Conservation (phyloP, 495 filamentous ascomycete species). For the Collariella sp. region DNA sequence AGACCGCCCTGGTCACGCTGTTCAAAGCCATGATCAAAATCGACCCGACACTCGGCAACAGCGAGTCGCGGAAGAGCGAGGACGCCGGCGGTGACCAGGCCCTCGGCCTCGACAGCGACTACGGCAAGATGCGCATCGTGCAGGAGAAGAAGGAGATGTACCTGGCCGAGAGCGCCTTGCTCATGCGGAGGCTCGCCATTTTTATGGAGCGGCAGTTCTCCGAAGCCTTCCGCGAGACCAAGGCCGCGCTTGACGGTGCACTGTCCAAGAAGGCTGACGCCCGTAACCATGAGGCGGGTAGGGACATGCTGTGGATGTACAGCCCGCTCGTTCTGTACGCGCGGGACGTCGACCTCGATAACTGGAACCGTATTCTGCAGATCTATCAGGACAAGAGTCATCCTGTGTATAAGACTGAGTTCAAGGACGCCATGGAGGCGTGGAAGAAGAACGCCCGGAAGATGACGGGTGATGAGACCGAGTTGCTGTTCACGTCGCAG, state of each 20-base stretch:
- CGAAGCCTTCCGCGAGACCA: slow-evolving; percentile 58
- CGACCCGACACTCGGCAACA: slow-evolving; percentile 62
- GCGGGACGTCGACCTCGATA: slow-evolving; percentile 65
- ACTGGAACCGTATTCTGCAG: slow-evolving; percentile 71
- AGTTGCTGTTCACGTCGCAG: slow-evolving; percentile 78
- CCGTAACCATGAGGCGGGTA: slow-evolving; percentile 44
- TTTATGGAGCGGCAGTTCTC: slow-evolving; percentile 77
- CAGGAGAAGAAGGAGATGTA: slow-evolving; percentile 90
- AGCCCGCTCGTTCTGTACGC: slow-evolving; percentile 77
- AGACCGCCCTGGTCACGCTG: slow-evolving; percentile 64
- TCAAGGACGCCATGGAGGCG: slow-evolving; percentile 63
- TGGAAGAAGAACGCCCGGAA: slow-evolving; percentile 81
- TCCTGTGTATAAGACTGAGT: slow-evolving; percentile 71
- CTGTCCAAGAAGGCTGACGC: slow-evolving; percentile 46
- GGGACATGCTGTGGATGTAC: slow-evolving; percentile 67
- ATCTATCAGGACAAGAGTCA: slow-evolving; percentile 71
- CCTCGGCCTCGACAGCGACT: slow-evolving; percentile 62
- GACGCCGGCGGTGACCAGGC: slow-evolving; percentile 41
- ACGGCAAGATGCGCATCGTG: slow-evolving; percentile 85
- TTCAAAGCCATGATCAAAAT: slow-evolving; percentile 95
- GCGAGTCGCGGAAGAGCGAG: slow-evolving; percentile 43
- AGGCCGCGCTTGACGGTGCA: slow-evolving; percentile 45
- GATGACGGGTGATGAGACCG: slow-evolving; percentile 72
- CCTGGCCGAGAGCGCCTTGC: slow-evolving; percentile 55
- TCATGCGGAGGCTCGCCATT: slow-evolving; percentile 67